These are phyloP conservation scores for Blastomyces gilchristii DNA, from an alignment of 2,329 filamentous ascomycete genomes.

Conservation along the genomic window DNA sequence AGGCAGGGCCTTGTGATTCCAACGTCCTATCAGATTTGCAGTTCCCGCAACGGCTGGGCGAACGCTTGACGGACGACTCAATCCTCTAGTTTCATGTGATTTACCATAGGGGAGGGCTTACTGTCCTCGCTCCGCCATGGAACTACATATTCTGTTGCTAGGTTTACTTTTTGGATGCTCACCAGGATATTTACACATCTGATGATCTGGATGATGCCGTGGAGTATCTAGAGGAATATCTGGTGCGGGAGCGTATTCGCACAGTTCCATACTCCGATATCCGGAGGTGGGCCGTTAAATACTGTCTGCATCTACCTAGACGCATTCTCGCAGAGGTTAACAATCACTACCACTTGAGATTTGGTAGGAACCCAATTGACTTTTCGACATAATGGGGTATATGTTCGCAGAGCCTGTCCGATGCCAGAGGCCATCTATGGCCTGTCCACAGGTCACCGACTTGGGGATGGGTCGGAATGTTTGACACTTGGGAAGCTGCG, in stretches of 20 bases:
- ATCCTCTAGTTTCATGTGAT: not conserved
- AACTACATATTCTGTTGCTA: not conserved
- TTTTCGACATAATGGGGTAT: not conserved
- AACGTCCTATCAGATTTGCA: not conserved
- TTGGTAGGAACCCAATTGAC: not conserved
- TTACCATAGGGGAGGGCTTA: not conserved
- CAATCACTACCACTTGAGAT: not conserved
- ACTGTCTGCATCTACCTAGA: not conserved
- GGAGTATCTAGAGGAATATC: not conserved
- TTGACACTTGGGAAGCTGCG: not conserved
- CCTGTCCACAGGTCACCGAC: too few relatives aligned
- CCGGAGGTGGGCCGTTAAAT: not conserved
- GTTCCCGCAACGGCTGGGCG: not conserved
- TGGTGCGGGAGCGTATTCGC: not conserved
- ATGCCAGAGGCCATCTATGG: too few relatives aligned
- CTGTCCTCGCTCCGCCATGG: not conserved
- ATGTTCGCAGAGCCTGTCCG: not conserved
- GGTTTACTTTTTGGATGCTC: too few relatives aligned
- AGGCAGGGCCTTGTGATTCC: not conserved
- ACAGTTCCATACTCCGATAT: not conserved
- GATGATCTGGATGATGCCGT: not conserved
- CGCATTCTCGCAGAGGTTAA: not conserved
- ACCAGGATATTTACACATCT: too few relatives aligned
- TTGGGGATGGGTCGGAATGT: too few relatives aligned
- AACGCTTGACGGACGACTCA: not conserved